Evolutionary conservation across 257 asterid genomes (phyloP), one percentile per base, ranked within the genome.

Genomic region (Galeopsis tetrahit): DNA sequence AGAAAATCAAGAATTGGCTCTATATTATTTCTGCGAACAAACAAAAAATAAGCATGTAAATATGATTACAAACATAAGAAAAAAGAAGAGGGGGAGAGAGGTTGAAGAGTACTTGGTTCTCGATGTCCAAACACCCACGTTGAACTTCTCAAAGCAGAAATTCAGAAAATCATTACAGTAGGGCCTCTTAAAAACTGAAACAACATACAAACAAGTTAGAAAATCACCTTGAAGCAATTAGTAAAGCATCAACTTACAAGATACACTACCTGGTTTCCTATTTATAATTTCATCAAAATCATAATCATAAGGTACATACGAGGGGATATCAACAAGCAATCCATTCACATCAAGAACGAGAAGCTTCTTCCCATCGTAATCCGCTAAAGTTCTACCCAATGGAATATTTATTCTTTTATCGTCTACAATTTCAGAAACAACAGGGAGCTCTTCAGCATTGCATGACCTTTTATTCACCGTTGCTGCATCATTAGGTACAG

Each of bases 281-380:
- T 77, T 57, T 78, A 92, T 81, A 38, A 85, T 80, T 42, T 65
- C 82, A 64, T 86, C 89, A 4, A 89, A 85, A 6, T 79, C 83
- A 55, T 75, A 79, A 68, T 78, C 77, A 57, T 83, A 81, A 61
- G 94, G 92, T 61, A 87, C 84, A 15, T 69, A 71, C 2, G 89
- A 75, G 38, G 75, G 78, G 73, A 90, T 88, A 76, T 88, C 89
- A 65, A 88, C 85, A 63, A 92, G 90, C 57, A 92, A 84, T 55
- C 97, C 97, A 76, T 90, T 92, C 66, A 92, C 72, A 79, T 90
- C 97, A 68, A 92, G 98, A 42, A 92, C 98, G 58, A 92, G 96
- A 82, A 90, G 96, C 80, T 92, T 92, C 81, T 85, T 92, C 68
- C 68, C 69, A 6, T 66, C 56, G 70, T 56, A 69, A 44, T 67